Conservation (phyloP, 1,284 basidiomycete species). For the Stereum hirsutum region DNA sequence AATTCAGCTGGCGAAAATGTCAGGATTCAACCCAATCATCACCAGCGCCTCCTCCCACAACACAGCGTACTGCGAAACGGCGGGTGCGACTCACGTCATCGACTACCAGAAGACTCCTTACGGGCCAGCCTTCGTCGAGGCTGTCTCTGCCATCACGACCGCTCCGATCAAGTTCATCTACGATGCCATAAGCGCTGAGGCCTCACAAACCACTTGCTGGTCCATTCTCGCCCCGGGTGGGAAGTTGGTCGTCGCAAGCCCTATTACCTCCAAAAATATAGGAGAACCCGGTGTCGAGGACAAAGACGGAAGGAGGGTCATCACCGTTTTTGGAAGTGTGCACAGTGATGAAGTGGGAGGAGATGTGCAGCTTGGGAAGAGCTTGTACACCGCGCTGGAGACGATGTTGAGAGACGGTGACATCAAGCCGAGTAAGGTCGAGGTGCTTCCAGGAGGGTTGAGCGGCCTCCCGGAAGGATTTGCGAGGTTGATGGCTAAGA, state of each 20-base stretch:
- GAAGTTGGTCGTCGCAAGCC: conserved; percentile 1
- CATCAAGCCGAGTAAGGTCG: too few species aligned
- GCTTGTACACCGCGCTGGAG: conserved; percentile 17
- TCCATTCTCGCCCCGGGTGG: conserved; percentile 12
- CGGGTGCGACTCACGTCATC: too few species aligned
- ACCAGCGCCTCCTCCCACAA: too few species aligned
- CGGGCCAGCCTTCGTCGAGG: conserved; percentile 11
- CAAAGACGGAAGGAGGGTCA: conserved; percentile 15
- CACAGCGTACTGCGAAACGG: too few species aligned
- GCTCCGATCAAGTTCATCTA: conserved; percentile 16
- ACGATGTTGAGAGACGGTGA: too few species aligned
- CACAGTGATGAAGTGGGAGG: conserved; percentile 15
- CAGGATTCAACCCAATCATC: too few species aligned
- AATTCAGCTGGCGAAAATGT: too few species aligned
- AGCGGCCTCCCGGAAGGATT: too few species aligned
- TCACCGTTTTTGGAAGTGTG: conserved; percentile 19
- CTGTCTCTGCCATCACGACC: conserved; percentile 9
- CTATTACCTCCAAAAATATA: conserved; percentile 11
- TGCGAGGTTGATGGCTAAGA: too few species aligned
- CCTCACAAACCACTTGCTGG: conserved; percentile 16
- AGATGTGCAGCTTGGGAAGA: conserved; percentile 16
- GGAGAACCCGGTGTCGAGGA: conserved; percentile 8
- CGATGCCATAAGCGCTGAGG: conserved; percentile 21
- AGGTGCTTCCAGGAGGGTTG: too few species aligned
- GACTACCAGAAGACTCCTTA: too few species aligned